Percentiles rank a stretch among this genome's conserved stretches.
Conservation (phyloP, 768 basidiomycete species). For the Termitomyces sp. region DNA sequence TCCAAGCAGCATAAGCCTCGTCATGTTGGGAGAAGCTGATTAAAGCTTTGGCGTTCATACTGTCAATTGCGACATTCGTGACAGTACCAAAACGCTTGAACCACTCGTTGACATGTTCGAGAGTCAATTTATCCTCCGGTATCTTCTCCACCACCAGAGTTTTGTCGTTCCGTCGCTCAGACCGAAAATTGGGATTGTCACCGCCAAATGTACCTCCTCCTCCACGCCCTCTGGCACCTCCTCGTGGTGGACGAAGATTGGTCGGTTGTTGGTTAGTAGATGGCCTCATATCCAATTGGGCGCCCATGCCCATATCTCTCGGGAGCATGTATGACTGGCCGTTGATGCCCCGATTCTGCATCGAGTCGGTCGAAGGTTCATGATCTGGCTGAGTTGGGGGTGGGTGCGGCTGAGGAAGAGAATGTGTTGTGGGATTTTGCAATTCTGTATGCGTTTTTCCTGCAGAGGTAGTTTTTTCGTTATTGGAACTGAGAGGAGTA, state of each 20-base stretch:
- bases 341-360: conserved; percentile 19
- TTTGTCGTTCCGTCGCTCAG: conserved; percentile 66
- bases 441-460: conserved; percentile 19
- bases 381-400: background rate
- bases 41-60: conserved; percentile 69
- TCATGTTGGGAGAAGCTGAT: conserved; percentile 83
- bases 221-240: conserved; percentile 41
- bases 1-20: conserved; percentile 88
- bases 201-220: conserved; percentile 61
- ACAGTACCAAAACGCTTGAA: conserved; percentile 92
- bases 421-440: conserved; percentile 25
- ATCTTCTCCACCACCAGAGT: conserved; percentile 95
- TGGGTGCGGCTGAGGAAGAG: conserved; percentile 15
- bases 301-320: conserved; percentile 29
- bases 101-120: conserved; percentile 79
- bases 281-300: conserved; percentile 31
- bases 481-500: conserved; percentile 50
- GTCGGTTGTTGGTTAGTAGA: conserved; percentile 22
- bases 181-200: conserved; percentile 64
- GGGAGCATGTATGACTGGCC: conserved; percentile 19
- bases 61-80: conserved; percentile 88
- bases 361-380: conserved; percentile 9
- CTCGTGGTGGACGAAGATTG: conserved; percentile 26
- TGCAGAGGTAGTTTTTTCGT: conserved; percentile 23
- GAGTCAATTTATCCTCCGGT: conserved; percentile 75